phyloP scores from a whole-genome alignment of 2,329 filamentous ascomycete genomes.

The Ceratocystis cacaofunesta region DNA sequence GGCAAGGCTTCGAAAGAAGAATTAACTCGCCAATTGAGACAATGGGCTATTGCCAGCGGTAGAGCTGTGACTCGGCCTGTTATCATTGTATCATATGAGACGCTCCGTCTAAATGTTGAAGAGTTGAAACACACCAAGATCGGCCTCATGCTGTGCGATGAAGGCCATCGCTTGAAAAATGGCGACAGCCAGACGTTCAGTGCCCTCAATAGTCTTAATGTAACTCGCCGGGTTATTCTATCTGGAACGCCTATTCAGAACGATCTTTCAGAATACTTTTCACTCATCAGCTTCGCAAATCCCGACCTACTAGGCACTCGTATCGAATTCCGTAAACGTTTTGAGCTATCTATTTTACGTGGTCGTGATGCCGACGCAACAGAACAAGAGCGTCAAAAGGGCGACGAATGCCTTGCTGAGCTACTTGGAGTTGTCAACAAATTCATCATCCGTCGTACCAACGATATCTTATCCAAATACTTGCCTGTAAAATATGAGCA shows the following conservation, averaged over 20 bases:
- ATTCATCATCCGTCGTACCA: constrained; percentile 94
- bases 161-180: constrained; percentile 93
- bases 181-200: constrained; percentile 91
- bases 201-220: constrained; percentile 78
- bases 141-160: constrained; percentile 84
- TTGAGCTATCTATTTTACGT: constrained; percentile 79
- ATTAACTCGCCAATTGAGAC: constrained; percentile 72
- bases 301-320: constrained; percentile 80
- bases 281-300: constrained; percentile 91
- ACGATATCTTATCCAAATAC: constrained; percentile 96
- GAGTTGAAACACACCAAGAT: constrained; percentile 83
- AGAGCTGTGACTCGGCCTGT: constrained; percentile 80
- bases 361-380: constrained; percentile 83
- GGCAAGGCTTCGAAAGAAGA: constrained; percentile 94
- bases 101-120: constrained; percentile 76
- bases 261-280: constrained; percentile 94
- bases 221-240: constrained; percentile 79
- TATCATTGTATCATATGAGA: constrained; percentile 96
- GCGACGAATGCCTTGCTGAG: constrained; percentile 69
- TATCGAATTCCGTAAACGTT: constrained; percentile 83
- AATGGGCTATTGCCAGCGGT: constrained; percentile 90
- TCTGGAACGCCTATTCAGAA: constrained; percentile 98
- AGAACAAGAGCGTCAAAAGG: constrained; percentile 65
- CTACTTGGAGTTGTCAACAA: constrained; percentile 82
- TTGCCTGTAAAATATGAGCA: constrained; percentile 97